Evolutionary conservation across 768 basidiomycete species (phyloP), one percentile per base, ranked within the genome.

Genomic region (Tricholoma saponaceum): DNA sequence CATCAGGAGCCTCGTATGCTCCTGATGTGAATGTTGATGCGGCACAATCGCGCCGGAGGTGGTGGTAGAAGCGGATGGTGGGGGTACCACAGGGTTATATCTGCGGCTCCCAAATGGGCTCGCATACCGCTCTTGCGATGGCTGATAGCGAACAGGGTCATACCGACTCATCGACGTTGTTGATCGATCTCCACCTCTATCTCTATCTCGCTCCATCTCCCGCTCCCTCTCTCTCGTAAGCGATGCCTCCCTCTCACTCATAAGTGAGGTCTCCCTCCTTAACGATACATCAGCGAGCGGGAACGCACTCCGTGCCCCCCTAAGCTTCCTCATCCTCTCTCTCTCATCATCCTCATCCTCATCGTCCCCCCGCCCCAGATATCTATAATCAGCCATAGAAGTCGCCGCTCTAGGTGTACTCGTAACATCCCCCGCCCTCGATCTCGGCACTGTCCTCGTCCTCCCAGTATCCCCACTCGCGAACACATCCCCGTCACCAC

Each of bases 1-100:
- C 20, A 84, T 62, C 80, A 92, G 84, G 46, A 93, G 70, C n/a
- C 79, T 74, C 1, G 83, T 76, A 62, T 92, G 91, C 61, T 92
- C 89, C 3, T 75, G 67, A 35, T 67, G 72, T 35, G 66, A 67
- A 50, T 61, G 63, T n/a, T n/a, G n/a, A 56, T 35, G 59, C 25
- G 16, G 67, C 54, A 53, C 61, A 53, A 57, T 61, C 39, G 60
- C 56, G 4, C 59, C 56, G 20, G 54, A 46, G 41, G 39, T 51
- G 9, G 68, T 53, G 16, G 25, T 49, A 28, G 47, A 28, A 5
- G 47, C 47, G 10, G 47, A 49, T 13, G 47, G 47, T 7, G 28
- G 47, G 9, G 47, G 28, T 9, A 28, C 18, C n/a, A 28, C 47
- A 5, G 47, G 47, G 26, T 9, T 16, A 30, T 51, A 22, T 35